These are phyloP conservation scores for Galerina marginata DNA, from an alignment of 768 basidiomycete genomes.

Conservation along the genomic window DNA sequence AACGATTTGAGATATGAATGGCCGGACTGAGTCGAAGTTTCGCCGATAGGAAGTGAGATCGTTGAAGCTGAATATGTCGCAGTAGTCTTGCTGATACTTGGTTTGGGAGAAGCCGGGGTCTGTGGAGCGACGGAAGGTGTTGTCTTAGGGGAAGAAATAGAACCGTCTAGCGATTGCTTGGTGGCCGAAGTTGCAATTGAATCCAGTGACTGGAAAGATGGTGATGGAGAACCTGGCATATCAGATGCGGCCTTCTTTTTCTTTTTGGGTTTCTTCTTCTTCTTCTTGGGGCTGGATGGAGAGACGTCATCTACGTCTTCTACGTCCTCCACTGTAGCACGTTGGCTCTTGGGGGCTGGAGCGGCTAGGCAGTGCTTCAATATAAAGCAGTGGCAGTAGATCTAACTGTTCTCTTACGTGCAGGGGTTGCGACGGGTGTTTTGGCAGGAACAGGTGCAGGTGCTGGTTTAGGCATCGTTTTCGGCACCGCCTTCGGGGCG, in stretches of 20 bases:
- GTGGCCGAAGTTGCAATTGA: slow-evolving; percentile 15
- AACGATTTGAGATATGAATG: slow-evolving; percentile 66
- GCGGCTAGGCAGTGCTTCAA: not conserved
- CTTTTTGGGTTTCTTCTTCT: slow-evolving; percentile 79
- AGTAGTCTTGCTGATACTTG: slow-evolving; percentile 15
- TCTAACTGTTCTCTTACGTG: not conserved
- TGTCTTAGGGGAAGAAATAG: slow-evolving; percentile 24
- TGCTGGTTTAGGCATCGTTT: slow-evolving; percentile 27
- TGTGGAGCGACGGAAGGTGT: slow-evolving; percentile 19
- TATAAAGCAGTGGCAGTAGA: not conserved
- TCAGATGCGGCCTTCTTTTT: slow-evolving; percentile 54
- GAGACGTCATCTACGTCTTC: slow-evolving; percentile 67
- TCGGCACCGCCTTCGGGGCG: slow-evolving; percentile 31
- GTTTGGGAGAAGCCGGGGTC: slow-evolving; percentile 5
- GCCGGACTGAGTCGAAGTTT: slow-evolving; percentile 67
- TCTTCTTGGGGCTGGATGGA: slow-evolving; percentile 53
- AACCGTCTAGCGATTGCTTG: slow-evolving; percentile 14
- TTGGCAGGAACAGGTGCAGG: slow-evolving; percentile 12
- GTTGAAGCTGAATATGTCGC: slow-evolving; percentile 38
- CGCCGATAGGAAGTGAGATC: slow-evolving; percentile 41
- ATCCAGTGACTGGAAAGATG: slow-evolving; percentile 21
- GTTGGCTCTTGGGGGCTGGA: slow-evolving; percentile 37
- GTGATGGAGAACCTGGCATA: slow-evolving; percentile 24
- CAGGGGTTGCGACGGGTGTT: not conserved
- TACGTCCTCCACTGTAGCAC: slow-evolving; percentile 71